Evolutionary conservation across 192 early-diverging fungal genomes (phyloP).

Genomic region (Backusella morwellensis): DNA sequence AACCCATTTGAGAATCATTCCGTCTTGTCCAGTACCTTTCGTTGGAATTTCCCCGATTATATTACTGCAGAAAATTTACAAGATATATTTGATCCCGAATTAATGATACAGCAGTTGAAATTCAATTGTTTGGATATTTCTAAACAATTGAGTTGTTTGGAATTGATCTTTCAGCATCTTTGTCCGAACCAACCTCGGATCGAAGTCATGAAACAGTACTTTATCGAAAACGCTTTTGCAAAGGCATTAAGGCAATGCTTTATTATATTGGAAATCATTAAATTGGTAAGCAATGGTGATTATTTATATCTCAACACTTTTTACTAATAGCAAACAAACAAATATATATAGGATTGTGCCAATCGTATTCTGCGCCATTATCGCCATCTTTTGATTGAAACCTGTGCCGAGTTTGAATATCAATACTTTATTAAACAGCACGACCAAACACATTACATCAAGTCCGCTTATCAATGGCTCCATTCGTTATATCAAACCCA

Average conservation of each 20-base stretch:
- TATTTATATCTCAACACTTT: neutral
- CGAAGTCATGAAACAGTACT: neutral
- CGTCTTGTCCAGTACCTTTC: neutral
- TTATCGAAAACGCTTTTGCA: conserved; percentile 39
- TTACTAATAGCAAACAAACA: neutral
- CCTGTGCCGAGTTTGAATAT: conserved; percentile 39
- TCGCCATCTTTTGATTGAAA: conserved; percentile 38
- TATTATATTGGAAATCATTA: conserved; percentile 64
- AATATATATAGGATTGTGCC: conserved; percentile 33
- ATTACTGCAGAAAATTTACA: conserved; percentile 30
- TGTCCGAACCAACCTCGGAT: conserved; percentile 4
- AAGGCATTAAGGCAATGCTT: conserved; percentile 69
- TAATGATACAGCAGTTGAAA: conserved; percentile 60
- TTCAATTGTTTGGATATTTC: conserved; percentile 66
- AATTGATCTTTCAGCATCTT: neutral
- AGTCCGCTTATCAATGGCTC: conserved; percentile 31
- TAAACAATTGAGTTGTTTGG: neutral
- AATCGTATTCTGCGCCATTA: conserved; percentile 36
- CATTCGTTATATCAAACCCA: conserved; percentile 6
- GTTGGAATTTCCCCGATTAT: conserved; percentile 33
- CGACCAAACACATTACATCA: conserved; percentile 30
- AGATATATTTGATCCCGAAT: conserved; percentile 56
- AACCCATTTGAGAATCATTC: conserved; percentile 1
- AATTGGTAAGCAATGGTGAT: conserved; percentile 12
- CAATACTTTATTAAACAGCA: conserved; percentile 38